Conservation (phyloP, 306 rosid species). For the Lathyrus sativus region DNA sequence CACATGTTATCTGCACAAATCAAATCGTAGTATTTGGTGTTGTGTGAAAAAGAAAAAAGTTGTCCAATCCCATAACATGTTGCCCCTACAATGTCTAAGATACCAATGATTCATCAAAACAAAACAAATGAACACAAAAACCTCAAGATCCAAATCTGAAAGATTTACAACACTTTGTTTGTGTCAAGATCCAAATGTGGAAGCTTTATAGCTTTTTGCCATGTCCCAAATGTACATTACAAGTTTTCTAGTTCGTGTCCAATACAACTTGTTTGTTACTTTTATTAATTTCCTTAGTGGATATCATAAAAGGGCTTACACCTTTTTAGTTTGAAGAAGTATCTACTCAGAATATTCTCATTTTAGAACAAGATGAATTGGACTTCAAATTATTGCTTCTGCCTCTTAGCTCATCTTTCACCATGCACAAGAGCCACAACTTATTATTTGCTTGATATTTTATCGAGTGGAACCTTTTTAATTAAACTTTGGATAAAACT, state of each 20-base stretch:
- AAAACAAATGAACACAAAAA: not conserved
- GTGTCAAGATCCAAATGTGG: not conserved
- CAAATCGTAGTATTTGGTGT: not conserved
- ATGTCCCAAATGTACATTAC: slow-evolving; percentile 6
- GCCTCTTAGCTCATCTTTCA: slow-evolving; percentile 4
- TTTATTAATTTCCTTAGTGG: slow-evolving; percentile 39
- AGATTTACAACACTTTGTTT: slow-evolving; percentile 21
- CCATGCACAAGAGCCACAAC: not conserved
- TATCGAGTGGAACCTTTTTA: not conserved
- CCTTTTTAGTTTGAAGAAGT: slow-evolving; percentile 38
- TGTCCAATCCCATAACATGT: not conserved
- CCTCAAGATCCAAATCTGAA: slow-evolving; percentile 14
- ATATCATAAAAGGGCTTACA: slow-evolving; percentile 43
- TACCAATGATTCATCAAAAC: slow-evolving; percentile 13
- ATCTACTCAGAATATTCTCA: slow-evolving; percentile 57
- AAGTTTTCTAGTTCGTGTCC: slow-evolving; percentile 15
- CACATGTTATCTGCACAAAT: not conserved
- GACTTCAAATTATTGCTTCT: not conserved
- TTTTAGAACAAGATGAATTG: not conserved
- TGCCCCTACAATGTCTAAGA: slow-evolving; percentile 15
- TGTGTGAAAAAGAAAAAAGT: not conserved
- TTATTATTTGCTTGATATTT: not conserved
- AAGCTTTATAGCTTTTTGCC: slow-evolving; percentile 17
- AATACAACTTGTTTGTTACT: slow-evolving; percentile 9
- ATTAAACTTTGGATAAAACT: not conserved